These are phyloP conservation scores for Colletotrichum cereale DNA, from an alignment of 2,329 filamentous ascomycete species.

Conservation along the genomic window DNA sequence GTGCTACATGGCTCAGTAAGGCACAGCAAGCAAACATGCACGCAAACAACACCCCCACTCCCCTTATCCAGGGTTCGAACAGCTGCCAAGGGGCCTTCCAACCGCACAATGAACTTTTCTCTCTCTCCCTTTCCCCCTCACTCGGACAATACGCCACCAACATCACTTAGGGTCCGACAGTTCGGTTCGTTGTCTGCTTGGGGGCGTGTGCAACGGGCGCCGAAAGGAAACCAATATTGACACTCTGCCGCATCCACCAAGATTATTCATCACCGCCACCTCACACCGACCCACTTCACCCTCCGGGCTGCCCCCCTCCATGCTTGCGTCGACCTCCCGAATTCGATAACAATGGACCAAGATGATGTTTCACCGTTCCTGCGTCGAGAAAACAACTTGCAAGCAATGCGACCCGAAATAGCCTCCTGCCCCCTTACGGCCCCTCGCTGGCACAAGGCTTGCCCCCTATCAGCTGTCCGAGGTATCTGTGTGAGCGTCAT, in stretches of 20 bases:
- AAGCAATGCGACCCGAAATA: background rate
- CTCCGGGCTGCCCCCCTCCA: background rate
- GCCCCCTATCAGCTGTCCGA: background rate
- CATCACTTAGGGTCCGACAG: conserved; percentile 18
- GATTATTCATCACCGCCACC: conserved; percentile 33
- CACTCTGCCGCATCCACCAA: background rate
- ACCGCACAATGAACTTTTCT: background rate
- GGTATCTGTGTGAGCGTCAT: background rate
- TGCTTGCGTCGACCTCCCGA: background rate
- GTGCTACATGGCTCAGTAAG: background rate
- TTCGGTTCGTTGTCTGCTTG: conserved; percentile 10
- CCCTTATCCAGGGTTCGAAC: background rate
- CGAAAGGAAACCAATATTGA: background rate
- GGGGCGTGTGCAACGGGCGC: background rate
- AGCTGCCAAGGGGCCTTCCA: background rate
- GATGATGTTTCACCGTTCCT: conserved; percentile 16
- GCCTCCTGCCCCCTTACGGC: background rate
- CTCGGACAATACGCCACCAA: conserved; percentile 6
- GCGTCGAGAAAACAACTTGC: conserved; percentile 26
- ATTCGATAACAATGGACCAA: conserved; percentile 17
- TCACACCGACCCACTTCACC: background rate
- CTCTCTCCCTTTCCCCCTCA: conserved; percentile 3
- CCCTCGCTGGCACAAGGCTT: background rate
- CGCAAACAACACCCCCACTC: conserved; percentile 1
- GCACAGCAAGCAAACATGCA: conserved; percentile 21